Conservation (phyloP, 208 protist species). For the Kentomonas sorsogonicus region DNA sequence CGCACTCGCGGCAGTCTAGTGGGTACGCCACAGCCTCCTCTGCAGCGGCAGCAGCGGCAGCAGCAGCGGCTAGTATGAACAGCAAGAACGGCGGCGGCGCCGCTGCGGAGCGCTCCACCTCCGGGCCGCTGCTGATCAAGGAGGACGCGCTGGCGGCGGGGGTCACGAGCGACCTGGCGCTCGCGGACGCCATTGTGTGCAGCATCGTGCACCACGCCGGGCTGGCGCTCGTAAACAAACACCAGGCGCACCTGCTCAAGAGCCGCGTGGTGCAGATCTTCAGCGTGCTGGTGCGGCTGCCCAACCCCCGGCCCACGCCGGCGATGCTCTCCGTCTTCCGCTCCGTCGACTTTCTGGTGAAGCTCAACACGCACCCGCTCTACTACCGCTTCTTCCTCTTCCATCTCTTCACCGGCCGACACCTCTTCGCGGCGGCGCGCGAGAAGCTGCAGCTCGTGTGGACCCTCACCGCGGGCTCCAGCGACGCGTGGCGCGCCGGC, state of each 20-base stretch:
- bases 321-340: conserved; percentile 11
- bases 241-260: conserved; percentile 9
- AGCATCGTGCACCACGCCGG: conserved; percentile 1
- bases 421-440: conserved; percentile 33
- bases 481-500: conserved; percentile 31
- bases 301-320: conserved; percentile 18
- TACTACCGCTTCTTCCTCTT: conserved; percentile 33
- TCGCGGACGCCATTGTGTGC: conserved; percentile 6
- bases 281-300: conserved; percentile 14
- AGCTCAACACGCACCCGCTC: conserved; percentile 9
- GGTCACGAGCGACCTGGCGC: conserved; percentile 2
- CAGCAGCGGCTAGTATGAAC: too few relatives aligned
- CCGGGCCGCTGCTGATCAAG: too few relatives aligned
- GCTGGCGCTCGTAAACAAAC: conserved; percentile 9
- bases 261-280: conserved; percentile 16
- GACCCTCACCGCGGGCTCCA: conserved; percentile 56
- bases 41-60: too few relatives aligned
- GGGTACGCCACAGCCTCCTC: too few relatives aligned
- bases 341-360: conserved; percentile 11
- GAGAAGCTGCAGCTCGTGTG: conserved; percentile 45
- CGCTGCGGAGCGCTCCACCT: too few relatives aligned
- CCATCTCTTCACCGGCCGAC: conserved; percentile 39
- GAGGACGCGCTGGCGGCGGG: too few relatives aligned
- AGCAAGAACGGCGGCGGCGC: too few relatives aligned
- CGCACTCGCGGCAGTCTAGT: too few relatives aligned